Percentiles rank a stretch among this genome's conserved stretches.
These are phyloP conservation scores for Pestalotiopsis sp. DNA, from an alignment of 2,329 filamentous ascomycete species.

Conservation along the genomic window DNA sequence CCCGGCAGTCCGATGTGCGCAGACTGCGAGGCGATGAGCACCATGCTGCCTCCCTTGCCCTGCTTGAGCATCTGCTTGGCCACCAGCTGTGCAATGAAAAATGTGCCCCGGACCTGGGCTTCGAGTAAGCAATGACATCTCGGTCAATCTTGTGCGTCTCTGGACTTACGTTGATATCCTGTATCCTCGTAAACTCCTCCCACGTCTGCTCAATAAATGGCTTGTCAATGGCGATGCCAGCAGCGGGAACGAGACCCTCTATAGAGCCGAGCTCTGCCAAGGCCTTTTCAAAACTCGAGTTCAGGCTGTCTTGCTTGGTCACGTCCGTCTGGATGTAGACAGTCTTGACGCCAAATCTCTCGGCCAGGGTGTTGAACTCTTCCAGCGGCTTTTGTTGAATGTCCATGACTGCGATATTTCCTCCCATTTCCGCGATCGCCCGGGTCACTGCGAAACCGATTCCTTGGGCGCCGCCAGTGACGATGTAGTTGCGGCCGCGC, in stretches of 20 bases:
- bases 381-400: slow-evolving; percentile 33
- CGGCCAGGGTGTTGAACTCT: slow-evolving; percentile 28
- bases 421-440: slow-evolving; percentile 43
- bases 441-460: slow-evolving; percentile 40
- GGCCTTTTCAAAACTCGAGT: slow-evolving; percentile 23
- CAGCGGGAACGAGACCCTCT: slow-evolving; percentile 28
- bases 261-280: slow-evolving; percentile 23
- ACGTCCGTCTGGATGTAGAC: slow-evolving; percentile 21
- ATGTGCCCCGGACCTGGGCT: slow-evolving; percentile 42
- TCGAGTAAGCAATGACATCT: neutral
- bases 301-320: slow-evolving; percentile 19
- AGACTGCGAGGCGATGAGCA: slow-evolving; percentile 41
- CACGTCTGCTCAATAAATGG: slow-evolving; percentile 28
- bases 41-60: slow-evolving; percentile 39
- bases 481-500: slow-evolving; percentile 36
- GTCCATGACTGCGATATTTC: slow-evolving; percentile 41
- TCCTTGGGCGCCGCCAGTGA: slow-evolving; percentile 42
- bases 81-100: slow-evolving; percentile 42
- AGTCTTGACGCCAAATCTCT: slow-evolving; percentile 6
- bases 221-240: slow-evolving; percentile 30
- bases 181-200: slow-evolving; percentile 29
- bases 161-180: slow-evolving; percentile 42
- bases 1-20: slow-evolving; percentile 38
- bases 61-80: slow-evolving; percentile 43
- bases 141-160: too few relatives aligned